Percentiles rank a stretch among this genome's conserved stretches.
phyloP scores from a whole-genome alignment of 2,329 filamentous ascomycete species.

The Alternaria arbusti region DNA sequence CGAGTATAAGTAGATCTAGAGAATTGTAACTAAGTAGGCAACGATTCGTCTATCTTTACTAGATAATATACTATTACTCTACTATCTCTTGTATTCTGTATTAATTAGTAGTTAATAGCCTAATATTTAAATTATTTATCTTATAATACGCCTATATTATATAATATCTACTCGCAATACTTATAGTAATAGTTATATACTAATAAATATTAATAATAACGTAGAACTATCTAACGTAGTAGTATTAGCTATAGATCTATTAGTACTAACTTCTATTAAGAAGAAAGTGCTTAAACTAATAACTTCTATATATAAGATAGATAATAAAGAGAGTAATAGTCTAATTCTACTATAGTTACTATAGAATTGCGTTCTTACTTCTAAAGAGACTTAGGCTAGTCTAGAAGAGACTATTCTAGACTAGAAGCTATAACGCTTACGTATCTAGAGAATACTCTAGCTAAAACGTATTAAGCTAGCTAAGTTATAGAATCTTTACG shows the following conservation, averaged over 20 bases:
- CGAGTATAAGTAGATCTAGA: too few relatives aligned
- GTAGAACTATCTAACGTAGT: not conserved
- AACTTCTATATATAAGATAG: not conserved
- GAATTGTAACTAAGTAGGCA: too few relatives aligned
- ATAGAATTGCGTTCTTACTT: not conserved
- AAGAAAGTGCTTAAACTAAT: not conserved
- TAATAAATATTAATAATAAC: not conserved
- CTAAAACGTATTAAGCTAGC: not conserved
- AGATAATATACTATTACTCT: too few relatives aligned
- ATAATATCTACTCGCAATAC: not conserved
- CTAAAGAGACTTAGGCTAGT: not conserved
- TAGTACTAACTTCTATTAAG: not conserved
- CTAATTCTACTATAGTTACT: not conserved
- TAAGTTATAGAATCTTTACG: not conserved
- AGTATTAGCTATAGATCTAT: not conserved
- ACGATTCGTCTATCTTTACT: too few relatives aligned
- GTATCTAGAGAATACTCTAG: fast-evolving
- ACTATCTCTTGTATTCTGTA: too few relatives aligned
- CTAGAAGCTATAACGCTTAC: not conserved
- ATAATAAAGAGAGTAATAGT: not conserved
- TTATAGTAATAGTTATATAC: not conserved
- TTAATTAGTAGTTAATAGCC: not conserved
- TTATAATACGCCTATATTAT: not conserved
- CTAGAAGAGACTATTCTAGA: not conserved
- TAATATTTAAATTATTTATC: not conserved